Conservation (phyloP, 1,284 basidiomycete genomes). For the Trichosporon coremiiforme region DNA sequence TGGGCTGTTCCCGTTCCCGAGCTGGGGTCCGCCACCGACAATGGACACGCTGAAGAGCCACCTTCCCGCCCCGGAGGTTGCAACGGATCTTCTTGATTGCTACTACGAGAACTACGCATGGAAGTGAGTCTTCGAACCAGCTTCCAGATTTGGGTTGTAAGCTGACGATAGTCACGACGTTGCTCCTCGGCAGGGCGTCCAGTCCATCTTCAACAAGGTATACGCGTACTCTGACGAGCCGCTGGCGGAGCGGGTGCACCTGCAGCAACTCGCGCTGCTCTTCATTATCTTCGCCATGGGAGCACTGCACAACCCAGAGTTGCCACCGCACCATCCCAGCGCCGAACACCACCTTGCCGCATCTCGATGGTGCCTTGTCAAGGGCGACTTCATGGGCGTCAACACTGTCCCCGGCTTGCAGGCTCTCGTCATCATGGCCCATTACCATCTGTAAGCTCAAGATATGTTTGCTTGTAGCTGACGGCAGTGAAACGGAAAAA, state of each 20-base stretch:
- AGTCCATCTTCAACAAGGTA: conserved; percentile 37
- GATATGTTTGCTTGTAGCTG: conserved; percentile 24
- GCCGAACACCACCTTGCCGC: conserved; percentile 42
- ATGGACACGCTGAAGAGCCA: conserved; percentile 32
- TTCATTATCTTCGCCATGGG: conserved; percentile 49
- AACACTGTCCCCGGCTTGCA: conserved; percentile 49
- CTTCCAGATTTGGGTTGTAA: neutral
- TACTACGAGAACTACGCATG: conserved; percentile 44
- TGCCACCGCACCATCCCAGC: conserved; percentile 44
- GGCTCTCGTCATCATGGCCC: conserved; percentile 39
- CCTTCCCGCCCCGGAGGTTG: conserved; percentile 40
- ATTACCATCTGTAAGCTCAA: conserved; percentile 36
- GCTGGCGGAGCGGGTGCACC: conserved; percentile 27
- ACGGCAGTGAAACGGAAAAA: conserved; percentile 36
- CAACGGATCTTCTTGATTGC: conserved; percentile 37
- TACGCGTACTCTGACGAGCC: conserved; percentile 26
- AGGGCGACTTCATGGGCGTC: conserved; percentile 46
- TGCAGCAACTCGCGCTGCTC: conserved; percentile 45
- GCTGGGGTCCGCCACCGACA: conserved; percentile 27
- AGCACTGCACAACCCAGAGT: conserved; percentile 45
- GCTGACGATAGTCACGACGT: conserved; percentile 39
- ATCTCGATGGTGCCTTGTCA: conserved; percentile 43
- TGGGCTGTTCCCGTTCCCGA: conserved; percentile 27
- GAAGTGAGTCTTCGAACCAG: conserved; percentile 35
- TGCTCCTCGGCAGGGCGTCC: conserved; percentile 37